Evolutionary conservation across 192 early-diverging fungal species (phyloP), one percentile per base, ranked within the genome.

Genomic region (Rhizophagus sp.): DNA sequence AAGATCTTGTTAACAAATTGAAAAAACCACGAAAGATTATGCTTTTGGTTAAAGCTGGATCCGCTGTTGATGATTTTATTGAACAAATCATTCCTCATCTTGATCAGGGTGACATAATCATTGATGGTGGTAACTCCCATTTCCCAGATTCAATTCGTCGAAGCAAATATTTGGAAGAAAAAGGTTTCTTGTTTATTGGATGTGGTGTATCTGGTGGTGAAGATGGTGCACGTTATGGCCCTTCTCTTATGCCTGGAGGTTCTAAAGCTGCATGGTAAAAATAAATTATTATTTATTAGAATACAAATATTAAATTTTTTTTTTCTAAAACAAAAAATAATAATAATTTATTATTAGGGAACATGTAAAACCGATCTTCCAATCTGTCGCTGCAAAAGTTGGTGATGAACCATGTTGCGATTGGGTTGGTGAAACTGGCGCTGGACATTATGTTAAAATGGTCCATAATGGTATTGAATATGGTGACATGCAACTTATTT

Each of bases 401-500:
- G 89, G 90, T 85, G 92, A 92, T 47, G 93, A 95, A 80, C 92
- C 97, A 36, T 99, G 97, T 91, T 99, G 97, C 84, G 97, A 99
- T 89, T 98, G 97, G 97, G 97, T 99, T 80, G 97, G 97, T 81
- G 96, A 97, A 82, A 92, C 92, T 68, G 97, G 97, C 33, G 94
- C 97, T 34, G 97, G 96, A 62, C 97, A 99, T 91, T 99, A 97
- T 88, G 96, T 99, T 89, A 99, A 99, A 92, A 98, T 99, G 97
- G 96, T 99, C 72, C 97, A 99, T 92, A 99, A 99, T 87, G 96
- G 96, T 84, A 99, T 99, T 80, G 97, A 99, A 88, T 99, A 99
- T 85, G 97, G 97, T 82, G 97, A 99, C 87, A 99, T 99, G 97
- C 97, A 99, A 89, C 93, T 99, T 88, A 95, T 99, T 79, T 92